Evolutionary conservation across 176 grass and related monocot species (phyloP).

Genomic region (Puya raimondii): DNA sequence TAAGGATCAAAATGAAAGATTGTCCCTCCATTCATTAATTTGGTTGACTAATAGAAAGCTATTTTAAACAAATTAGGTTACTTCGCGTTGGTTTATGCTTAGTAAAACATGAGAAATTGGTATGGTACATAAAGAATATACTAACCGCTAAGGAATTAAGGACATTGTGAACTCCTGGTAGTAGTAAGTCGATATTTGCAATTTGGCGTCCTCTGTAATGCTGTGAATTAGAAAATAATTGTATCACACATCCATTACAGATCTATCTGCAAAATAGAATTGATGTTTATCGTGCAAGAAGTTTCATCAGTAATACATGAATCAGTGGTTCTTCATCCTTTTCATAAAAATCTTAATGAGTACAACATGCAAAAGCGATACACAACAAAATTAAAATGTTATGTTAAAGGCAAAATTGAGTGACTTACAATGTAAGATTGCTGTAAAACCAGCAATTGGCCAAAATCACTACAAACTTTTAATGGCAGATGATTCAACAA

Average conservation of each 20-base stretch:
- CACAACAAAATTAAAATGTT: too few relatives aligned
- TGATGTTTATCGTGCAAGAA: background rate
- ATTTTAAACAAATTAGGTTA: background rate
- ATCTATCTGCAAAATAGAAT: background rate
- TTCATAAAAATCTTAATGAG: too few relatives aligned
- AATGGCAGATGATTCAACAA: too few relatives aligned
- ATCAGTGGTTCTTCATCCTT: too few relatives aligned
- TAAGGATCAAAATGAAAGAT: too few relatives aligned
- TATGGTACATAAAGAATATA: background rate
- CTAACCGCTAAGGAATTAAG: conserved; percentile 17
- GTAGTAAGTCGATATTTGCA: background rate
- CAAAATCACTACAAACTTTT: too few relatives aligned
- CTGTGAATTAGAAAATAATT: conserved; percentile 1
- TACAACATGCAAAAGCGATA: too few relatives aligned
- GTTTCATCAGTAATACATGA: background rate
- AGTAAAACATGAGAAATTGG: background rate
- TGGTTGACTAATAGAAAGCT: background rate
- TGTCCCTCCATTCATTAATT: too few relatives aligned
- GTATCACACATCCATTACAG: background rate
- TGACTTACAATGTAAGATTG: too few relatives aligned
- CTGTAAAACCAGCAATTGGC: too few relatives aligned
- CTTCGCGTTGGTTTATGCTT: background rate
- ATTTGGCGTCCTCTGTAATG: conserved; percentile 7
- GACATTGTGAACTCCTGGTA: conserved; percentile 19
- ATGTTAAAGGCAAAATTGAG: too few relatives aligned